Evolutionary conservation across 352 stramenopile species (phyloP).

Genomic region (Blastocystis hominis): DNA sequence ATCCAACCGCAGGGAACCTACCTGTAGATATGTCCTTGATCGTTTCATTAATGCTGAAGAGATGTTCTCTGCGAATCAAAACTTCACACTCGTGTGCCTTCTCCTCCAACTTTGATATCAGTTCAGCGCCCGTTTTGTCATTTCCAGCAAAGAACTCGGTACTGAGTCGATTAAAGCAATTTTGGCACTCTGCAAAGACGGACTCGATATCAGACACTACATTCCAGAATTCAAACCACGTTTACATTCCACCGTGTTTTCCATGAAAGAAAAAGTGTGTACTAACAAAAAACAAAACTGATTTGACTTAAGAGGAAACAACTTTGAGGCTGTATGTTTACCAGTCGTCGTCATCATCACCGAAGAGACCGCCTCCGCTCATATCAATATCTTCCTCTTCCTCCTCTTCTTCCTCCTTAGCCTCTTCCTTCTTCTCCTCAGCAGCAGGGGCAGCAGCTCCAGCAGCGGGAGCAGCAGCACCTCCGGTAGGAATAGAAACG

Average conservation of each 20-base stretch:
- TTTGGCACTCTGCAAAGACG: slow-evolving; percentile 19
- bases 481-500: slow-evolving; percentile 70
- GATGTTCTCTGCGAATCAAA: slow-evolving; percentile 33
- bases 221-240: not conserved
- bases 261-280: not conserved
- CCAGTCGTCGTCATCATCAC: slow-evolving; percentile 60
- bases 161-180: slow-evolving; percentile 4
- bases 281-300: not conserved
- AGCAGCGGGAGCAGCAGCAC: slow-evolving; percentile 59
- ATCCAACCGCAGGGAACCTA: not conserved
- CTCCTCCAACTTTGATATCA: not conserved
- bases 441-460: too few species aligned
- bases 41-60: slow-evolving; percentile 53
- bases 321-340: not conserved
- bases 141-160: slow-evolving; percentile 21
- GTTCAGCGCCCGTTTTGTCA: not conserved
- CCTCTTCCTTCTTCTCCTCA: too few species aligned
- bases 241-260: not conserved
- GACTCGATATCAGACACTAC: slow-evolving; percentile 8
- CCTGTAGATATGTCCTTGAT: slow-evolving; percentile 43
- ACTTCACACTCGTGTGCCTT: not conserved
- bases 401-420: too few species aligned
- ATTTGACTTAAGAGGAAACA: slow-evolving; percentile 54
- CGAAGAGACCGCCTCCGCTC: slow-evolving; percentile 61
- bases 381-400: too few species aligned